A percentile compares a stretch with the other conserved stretches of the same genome.
phyloP scores from a whole-genome alignment of 768 basidiomycete genomes.

The Rhizopogon salebrosus region DNA sequence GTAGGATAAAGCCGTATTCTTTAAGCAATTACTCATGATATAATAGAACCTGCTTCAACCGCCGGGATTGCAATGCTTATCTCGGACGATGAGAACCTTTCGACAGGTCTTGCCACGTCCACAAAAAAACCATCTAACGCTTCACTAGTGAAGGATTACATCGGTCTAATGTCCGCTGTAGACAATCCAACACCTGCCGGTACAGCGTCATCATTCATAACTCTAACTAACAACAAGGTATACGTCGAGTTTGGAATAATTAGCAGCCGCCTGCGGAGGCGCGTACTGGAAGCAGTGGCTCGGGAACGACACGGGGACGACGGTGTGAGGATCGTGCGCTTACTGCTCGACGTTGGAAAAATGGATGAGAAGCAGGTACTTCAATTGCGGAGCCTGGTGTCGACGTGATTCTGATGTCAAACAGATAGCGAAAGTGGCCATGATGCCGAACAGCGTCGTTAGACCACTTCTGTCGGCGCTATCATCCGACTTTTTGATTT shows the following conservation, averaged over 20 bases:
- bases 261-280: conserved; percentile 57
- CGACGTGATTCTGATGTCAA: neutral
- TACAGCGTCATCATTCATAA: conserved; percentile 65
- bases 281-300: conserved; percentile 72
- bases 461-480: conserved; percentile 76
- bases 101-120: conserved; percentile 54
- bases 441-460: conserved; percentile 88
- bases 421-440: conserved; percentile 87
- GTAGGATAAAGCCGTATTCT: conserved; percentile 28
- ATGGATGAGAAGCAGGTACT: conserved; percentile 91
- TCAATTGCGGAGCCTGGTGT: neutral
- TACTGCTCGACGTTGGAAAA: conserved; percentile 79
- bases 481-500: conserved; percentile 77
- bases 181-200: conserved; percentile 80
- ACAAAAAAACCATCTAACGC: conserved; percentile 50
- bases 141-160: conserved; percentile 69
- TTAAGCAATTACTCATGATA: neutral
- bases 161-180: conserved; percentile 72
- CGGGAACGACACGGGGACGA: conserved; percentile 80
- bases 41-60: conserved; percentile 59
- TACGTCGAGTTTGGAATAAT: conserved; percentile 79
- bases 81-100: conserved; percentile 55
- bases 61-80: conserved; percentile 61
- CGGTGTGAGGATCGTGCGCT: conserved; percentile 75
- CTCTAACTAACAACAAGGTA: conserved; percentile 64